Evolutionary conservation across 768 basidiomycete species (phyloP).

Genomic region (Albatrellus ellisii): DNA sequence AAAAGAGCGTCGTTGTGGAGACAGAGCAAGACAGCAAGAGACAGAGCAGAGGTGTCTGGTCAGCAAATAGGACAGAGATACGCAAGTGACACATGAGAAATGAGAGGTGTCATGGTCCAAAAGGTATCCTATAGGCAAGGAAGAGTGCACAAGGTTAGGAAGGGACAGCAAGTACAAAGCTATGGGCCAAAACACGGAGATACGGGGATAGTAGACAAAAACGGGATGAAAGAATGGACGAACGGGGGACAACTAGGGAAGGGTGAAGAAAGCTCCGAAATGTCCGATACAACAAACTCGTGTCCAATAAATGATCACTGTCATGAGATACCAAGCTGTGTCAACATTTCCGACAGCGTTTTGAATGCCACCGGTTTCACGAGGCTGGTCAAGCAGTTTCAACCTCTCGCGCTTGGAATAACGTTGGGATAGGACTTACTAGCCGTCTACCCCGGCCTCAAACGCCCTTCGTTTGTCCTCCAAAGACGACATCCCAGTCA

Average conservation of each 20-base stretch:
- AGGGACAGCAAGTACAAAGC: too few species aligned
- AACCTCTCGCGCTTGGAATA: neutral
- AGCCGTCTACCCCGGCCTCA: conserved; percentile 89
- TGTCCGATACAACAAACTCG: neutral
- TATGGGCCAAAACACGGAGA: too few species aligned
- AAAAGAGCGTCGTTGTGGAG: neutral
- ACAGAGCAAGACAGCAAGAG: neutral
- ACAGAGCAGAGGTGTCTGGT: neutral
- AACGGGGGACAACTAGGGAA: neutral
- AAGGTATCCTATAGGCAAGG: neutral
- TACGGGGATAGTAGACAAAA: too few species aligned
- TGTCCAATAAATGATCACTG: neutral
- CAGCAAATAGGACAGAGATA: too few species aligned
- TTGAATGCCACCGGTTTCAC: conserved; percentile 96
- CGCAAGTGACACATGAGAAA: too few species aligned
- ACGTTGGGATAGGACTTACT: conserved; percentile 40
- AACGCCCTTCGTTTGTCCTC: conserved; percentile 90
- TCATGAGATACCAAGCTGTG: conserved; percentile 46
- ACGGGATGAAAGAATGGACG: neutral
- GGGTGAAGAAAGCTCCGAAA: neutral
- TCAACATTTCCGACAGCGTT: conserved; percentile 75
- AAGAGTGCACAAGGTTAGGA: neutral
- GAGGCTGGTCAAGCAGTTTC: conserved; percentile 33
- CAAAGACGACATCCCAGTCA: conserved; percentile 88
- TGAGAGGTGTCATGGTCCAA: neutral